phyloP scores from a whole-genome alignment of 2,329 filamentous ascomycete genomes.

The Diaporthe capsici region DNA sequence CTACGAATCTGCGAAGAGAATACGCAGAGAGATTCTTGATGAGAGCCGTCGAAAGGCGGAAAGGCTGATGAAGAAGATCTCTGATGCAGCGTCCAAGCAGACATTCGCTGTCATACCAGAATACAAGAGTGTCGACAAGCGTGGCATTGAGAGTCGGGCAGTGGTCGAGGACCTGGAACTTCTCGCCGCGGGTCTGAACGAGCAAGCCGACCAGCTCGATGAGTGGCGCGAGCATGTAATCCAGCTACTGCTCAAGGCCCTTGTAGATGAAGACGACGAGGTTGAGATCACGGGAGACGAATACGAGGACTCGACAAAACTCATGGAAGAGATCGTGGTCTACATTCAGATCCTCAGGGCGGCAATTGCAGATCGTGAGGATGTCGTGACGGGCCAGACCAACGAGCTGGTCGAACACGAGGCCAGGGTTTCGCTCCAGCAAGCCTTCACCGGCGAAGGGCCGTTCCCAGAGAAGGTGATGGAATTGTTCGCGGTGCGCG shows the following conservation, averaged over 20 bases:
- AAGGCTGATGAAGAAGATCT: conserved; percentile 74
- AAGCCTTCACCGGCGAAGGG: conserved; percentile 75
- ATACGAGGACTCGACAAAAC: conserved; percentile 87
- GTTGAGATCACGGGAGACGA: conserved; percentile 88
- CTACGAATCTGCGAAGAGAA: conserved; percentile 83
- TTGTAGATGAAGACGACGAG: conserved; percentile 83
- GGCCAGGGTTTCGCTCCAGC: conserved; percentile 70
- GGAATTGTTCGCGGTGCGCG: conserved; percentile 64
- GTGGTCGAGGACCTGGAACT: conserved; percentile 76
- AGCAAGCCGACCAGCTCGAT: conserved; percentile 78
- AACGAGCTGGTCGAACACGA: conserved; percentile 84
- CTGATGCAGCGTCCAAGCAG: conserved; percentile 64
- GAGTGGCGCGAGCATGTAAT: conserved; percentile 82
- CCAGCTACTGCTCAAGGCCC: conserved; percentile 77
- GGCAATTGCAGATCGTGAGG: conserved; percentile 82
- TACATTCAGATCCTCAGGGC: conserved; percentile 86
- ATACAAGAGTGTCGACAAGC: conserved; percentile 64
- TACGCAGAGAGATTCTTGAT: conserved; percentile 84
- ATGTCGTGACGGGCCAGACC: conserved; percentile 81
- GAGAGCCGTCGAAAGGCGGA: conserved; percentile 71
- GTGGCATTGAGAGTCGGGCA: conserved; percentile 80
- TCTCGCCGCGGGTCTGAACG: conserved; percentile 77
- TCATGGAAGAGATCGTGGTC: conserved; percentile 90
- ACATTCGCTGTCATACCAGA: conserved; percentile 75
- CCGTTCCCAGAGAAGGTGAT: conserved; percentile 77